These are phyloP conservation scores for Septoria petroselini DNA, from an alignment of 2,329 filamentous ascomycete genomes.

Conservation along the genomic window DNA sequence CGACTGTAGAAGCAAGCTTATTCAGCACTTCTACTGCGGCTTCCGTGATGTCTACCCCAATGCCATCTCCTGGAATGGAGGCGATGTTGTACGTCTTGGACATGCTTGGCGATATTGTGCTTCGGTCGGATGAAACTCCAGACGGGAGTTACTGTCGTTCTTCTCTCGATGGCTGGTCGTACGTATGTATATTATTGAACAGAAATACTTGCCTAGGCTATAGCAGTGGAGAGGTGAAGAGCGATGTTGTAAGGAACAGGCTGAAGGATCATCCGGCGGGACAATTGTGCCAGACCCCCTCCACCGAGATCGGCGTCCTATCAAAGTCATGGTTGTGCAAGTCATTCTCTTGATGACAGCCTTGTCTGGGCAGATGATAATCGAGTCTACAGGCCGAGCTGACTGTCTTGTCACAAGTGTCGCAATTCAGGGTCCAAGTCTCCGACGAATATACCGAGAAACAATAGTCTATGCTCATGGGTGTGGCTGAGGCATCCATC, in stretches of 20 bases:
- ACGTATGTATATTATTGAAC: not conserved
- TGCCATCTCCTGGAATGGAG: slow-evolving; percentile 60
- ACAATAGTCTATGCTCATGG: too few species aligned
- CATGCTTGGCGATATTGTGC: not conserved
- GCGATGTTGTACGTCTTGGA: slow-evolving; percentile 28
- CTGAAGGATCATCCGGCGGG: slow-evolving; percentile 8
- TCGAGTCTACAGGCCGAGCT: too few species aligned
- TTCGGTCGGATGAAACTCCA: too few species aligned
- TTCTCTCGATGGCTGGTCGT: not conserved
- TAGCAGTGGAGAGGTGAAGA: not conserved
- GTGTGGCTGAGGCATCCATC: too few species aligned
- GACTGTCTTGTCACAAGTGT: too few species aligned
- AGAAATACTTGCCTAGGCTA: slow-evolving; percentile 5
- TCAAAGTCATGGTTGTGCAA: not conserved
- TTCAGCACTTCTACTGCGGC: slow-evolving; percentile 52
- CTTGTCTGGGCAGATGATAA: too few species aligned
- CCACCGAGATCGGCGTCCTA: slow-evolving; percentile 10
- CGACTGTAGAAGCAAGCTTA: slow-evolving; percentile 45
- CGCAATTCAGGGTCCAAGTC: too few species aligned
- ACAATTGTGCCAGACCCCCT: not conserved
- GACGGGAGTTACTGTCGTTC: too few species aligned
- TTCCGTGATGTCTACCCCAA: slow-evolving; percentile 61
- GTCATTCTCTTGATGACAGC: too few species aligned
- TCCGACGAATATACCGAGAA: too few species aligned
- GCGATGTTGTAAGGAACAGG: slow-evolving; percentile 1